Evolutionary conservation across 1,284 basidiomycete genomes (phyloP), one percentile per base, ranked within the genome.

Genomic region (Cyathus pygmaeus): DNA sequence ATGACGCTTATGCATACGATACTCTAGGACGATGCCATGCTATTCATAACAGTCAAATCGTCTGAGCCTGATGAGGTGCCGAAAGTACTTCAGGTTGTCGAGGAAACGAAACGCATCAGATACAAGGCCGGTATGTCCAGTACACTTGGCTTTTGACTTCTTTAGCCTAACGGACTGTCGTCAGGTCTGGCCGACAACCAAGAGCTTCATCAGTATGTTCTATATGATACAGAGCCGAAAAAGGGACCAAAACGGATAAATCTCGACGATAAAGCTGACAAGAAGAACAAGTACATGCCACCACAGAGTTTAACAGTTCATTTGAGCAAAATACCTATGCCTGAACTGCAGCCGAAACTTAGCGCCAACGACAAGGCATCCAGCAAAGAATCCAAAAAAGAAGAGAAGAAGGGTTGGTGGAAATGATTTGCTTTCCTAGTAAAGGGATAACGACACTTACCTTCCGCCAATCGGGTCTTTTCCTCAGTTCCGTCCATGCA

Each of bases 301-400:
- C 92, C 91, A 1, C 81, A 81, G 44, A 88, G 83, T 63, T 81
- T 94, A 1, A 84, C 83, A 1, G 82, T 94, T 5, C 91, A 94
- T 74, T 77, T 94, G 17, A 92, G 90, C 80, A 94, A 94, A 81
- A 93, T 94, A 53, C 82, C 88, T 27, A 92, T 94, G 85, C 92
- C 92, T 0, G 93, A 94, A 71, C 83, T 94, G 9, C 84, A 85
- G 62, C 92, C 92, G 2, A 84, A 83, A 67, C 69, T 76, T 2
- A 68, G 62, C 4, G 53, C 52, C 4, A 68, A 61, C n/a, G 76
- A 78, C 21, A 76, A 72, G 55, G 69, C 71, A 19, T 41, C 63
- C 59, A 76, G 74, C 65, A 79, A 76, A 63, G 29, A 52, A 13
- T 26, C 23, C 26, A 24, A 26, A 24, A 79, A 76, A 57, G 76